Evolutionary conservation across 1,284 basidiomycete species (phyloP).

Genomic region (Puccinia polysora): DNA sequence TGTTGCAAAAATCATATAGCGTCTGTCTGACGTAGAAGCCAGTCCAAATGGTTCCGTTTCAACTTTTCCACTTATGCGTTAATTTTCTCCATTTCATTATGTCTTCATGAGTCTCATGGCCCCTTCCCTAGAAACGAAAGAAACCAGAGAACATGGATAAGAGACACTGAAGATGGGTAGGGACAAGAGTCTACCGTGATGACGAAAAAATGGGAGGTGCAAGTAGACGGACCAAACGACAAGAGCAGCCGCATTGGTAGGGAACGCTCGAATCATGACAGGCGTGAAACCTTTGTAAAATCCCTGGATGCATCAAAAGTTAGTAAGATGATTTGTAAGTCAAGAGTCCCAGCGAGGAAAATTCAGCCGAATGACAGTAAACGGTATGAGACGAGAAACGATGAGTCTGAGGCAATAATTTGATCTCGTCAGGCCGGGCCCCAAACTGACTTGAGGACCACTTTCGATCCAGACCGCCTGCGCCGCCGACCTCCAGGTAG

Average conservation of each 20-base stretch:
- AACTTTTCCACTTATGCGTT: too few species aligned
- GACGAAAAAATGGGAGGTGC: not conserved
- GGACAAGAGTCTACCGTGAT: too few species aligned
- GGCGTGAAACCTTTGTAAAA: slow-evolving; percentile 60
- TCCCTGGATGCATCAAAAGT: slow-evolving; percentile 52
- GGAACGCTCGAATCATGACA: slow-evolving; percentile 65
- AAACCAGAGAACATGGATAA: not conserved
- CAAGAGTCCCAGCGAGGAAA: too few species aligned
- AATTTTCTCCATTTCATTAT: too few species aligned
- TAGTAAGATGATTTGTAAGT: not conserved
- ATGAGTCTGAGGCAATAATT: too few species aligned
- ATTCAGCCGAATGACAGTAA: too few species aligned
- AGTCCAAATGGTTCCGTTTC: too few species aligned
- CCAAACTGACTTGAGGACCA: slow-evolving; percentile 53
- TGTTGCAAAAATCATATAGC: too few species aligned
- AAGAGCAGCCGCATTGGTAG: slow-evolving; percentile 53
- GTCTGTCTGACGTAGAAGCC: too few species aligned
- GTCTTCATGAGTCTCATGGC: slow-evolving; percentile 6
- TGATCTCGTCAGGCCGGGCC: too few species aligned
- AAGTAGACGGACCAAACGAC: slow-evolving; percentile 34
- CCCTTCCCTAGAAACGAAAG: not conserved
- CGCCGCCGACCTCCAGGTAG: slow-evolving; percentile 58
- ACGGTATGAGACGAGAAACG: not conserved
- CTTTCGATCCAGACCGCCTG: slow-evolving; percentile 58
- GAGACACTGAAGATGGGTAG: not conserved